These are phyloP conservation scores for Euphorbia lathyris DNA, from an alignment of 345 rosid genomes.

Conservation along the genomic window DNA sequence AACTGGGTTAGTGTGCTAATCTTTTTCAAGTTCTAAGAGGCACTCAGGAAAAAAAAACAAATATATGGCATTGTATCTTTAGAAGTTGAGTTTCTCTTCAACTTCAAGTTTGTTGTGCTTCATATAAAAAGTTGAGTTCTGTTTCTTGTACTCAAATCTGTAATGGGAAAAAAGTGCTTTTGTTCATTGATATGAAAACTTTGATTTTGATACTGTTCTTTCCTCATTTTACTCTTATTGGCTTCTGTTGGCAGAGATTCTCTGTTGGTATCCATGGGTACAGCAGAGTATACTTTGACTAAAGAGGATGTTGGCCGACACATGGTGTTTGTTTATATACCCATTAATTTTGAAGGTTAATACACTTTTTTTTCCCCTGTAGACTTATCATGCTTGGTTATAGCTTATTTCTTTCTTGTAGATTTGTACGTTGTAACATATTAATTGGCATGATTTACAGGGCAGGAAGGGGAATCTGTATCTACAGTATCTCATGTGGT, in stretches of 20 bases:
- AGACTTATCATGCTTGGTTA: slow-evolving; percentile 13
- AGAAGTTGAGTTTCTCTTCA: slow-evolving; percentile 3
- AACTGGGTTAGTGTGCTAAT: slow-evolving; percentile 57
- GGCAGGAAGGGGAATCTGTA: slow-evolving; percentile 78
- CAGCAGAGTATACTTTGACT: slow-evolving; percentile 73
- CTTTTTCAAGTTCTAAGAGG: background rate
- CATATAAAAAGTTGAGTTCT: background rate
- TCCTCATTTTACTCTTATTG: background rate
- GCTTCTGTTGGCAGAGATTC: slow-evolving; percentile 48
- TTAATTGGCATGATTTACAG: slow-evolving; percentile 43
- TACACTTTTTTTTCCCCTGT: slow-evolving; percentile 16
- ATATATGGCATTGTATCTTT: background rate
- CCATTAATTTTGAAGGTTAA: slow-evolving; percentile 90
- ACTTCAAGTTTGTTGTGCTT: background rate
- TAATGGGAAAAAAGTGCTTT: background rate
- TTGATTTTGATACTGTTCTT: background rate
- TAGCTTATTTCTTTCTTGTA: background rate
- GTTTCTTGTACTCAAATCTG: background rate
- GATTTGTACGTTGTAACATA: slow-evolving; percentile 4
- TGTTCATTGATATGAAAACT: background rate
- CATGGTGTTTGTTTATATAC: slow-evolving; percentile 73
- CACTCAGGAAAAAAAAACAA: slow-evolving; percentile 3
- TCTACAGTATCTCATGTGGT: slow-evolving; percentile 57
- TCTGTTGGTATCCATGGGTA: slow-evolving; percentile 60
- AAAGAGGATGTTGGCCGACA: slow-evolving; percentile 80